A percentile compares a stretch with the other conserved stretches of the same genome.
Evolutionary conservation across 495 filamentous ascomycete species (phyloP).

Genomic region (Oleoguttula mirabilis): DNA sequence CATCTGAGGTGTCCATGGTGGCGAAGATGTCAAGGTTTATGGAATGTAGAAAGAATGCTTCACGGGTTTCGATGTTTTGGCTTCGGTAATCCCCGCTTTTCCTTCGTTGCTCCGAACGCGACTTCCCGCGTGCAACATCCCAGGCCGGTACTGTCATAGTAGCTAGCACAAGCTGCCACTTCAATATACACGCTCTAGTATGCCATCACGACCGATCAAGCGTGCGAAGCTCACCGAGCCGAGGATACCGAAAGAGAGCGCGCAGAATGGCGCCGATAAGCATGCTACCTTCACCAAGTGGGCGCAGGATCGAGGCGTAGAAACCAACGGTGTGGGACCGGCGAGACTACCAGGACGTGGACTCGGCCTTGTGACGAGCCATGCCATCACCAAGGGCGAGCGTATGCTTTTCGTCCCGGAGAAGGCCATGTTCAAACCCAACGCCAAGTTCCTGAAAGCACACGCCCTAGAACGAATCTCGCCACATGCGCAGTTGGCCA

Average conservation of each 20-base stretch:
- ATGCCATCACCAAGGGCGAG: conserved; percentile 45
- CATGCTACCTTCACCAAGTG: conserved; percentile 14
- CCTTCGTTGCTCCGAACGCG: no score
- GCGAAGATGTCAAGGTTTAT: background rate
- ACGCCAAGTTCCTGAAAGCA: conserved; percentile 30
- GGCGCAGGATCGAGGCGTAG: conserved; percentile 14
- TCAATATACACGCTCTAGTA: background rate
- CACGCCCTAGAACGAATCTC: conserved; percentile 1
- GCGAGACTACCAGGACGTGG: conserved; percentile 52
- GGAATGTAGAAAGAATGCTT: background rate
- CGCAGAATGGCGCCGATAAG: background rate
- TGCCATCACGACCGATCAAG: conserved; percentile 3
- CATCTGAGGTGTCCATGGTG: conserved; percentile 21
- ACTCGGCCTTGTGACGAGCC: conserved; percentile 60
- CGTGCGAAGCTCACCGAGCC: background rate
- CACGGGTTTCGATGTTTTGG: no score
- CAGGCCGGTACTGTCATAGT: no score
- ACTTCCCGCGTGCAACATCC: no score
- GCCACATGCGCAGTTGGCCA: conserved; percentile 27
- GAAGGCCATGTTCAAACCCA: conserved; percentile 46
- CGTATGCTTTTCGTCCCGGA: conserved; percentile 52
- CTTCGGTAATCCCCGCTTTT: no score
- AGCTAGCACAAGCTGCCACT: no score
- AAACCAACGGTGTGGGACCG: conserved; percentile 47
- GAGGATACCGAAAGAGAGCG: background rate